Evolutionary conservation across 345 rosid genomes (phyloP), one percentile per base, ranked within the genome.

Genomic region (Schrenkiella parvula): DNA sequence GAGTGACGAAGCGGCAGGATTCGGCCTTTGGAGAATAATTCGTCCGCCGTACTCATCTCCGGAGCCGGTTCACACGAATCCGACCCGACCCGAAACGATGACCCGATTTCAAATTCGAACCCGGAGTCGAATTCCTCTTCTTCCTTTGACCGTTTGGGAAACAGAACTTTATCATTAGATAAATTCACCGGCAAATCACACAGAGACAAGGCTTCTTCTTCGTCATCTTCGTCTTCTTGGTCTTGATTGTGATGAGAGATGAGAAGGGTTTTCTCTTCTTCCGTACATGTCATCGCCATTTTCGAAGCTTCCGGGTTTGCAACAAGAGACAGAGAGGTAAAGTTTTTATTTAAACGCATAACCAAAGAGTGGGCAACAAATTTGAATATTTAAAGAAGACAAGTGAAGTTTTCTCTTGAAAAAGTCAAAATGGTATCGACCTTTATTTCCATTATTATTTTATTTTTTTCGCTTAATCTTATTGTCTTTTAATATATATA

Each of bases 11-110:
- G 68, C 41, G 96, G 96, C 10, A 90, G 77, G 22, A 90, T 85
- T 70, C 78, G 85, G 10, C 96, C 96, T 70, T 85, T 77, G 47
- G 80, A 90, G 81, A 90, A 90, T 21, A 90, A 79, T 18, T 90
- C 92, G 35, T 90, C 96, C 0, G 96, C 93, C 0, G 87, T 79
- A 13, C 88, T 88, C 87, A 90, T 90, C 60, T 84, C 88, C 39
- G 61, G 62, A 56, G 82, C 84, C 50, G 83, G 79, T 37, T 79
- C 81, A 17, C 70, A 66, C 0, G 84, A 74, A 41, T 78, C 54
- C 64, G 83, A 71, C 43, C 75, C 81, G 47, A 51, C 71, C 65
- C 77, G 65, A 19, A 76, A 82, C 10, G 84, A 81, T 23, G 80
- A 70, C 50, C 76, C 72, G 72, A 46, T 64, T 4, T 71, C 87